A percentile compares a stretch with the other conserved stretches of the same genome.
Evolutionary conservation across 192 early-diverging fungal genomes (phyloP).

Genomic region (Glomus cerebriforme): DNA sequence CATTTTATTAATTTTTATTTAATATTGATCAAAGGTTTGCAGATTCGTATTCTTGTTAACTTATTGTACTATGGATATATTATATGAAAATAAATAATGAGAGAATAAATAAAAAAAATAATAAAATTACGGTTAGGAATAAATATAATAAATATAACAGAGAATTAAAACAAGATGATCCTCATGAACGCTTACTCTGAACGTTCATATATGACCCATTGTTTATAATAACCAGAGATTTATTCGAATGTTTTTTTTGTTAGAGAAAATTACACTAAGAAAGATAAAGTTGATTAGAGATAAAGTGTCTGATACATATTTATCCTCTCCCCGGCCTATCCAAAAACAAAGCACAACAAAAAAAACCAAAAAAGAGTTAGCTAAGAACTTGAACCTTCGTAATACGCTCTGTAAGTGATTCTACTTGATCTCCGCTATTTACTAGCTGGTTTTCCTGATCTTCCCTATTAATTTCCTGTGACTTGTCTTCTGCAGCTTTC

Average conservation of each 20-base stretch:
- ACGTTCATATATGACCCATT: conserved; percentile 11
- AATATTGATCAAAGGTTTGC: too few relatives aligned
- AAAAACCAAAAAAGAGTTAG: background rate
- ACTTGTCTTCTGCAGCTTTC: background rate
- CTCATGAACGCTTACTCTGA: conserved; percentile 10
- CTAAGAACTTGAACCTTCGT: background rate
- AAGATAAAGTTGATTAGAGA: background rate
- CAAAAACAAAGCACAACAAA: background rate
- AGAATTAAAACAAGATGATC: background rate
- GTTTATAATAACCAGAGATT: background rate
- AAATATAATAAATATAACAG: background rate
- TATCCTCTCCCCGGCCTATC: background rate
- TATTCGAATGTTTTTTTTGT: background rate
- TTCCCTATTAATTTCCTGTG: background rate
- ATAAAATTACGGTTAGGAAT: background rate
- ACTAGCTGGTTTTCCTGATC: background rate
- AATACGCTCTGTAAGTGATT: background rate
- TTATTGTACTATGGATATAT: background rate
- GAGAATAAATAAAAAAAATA: background rate
- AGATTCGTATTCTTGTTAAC: too few relatives aligned
- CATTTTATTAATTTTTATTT: too few relatives aligned
- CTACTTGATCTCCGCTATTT: conserved; percentile 6
- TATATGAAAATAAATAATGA: background rate
- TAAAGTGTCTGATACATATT: background rate
- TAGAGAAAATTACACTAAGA: conserved; percentile 11